These are phyloP conservation scores for Malassezia restricta DNA, from an alignment of 1,284 basidiomycete species.

Conservation along the genomic window DNA sequence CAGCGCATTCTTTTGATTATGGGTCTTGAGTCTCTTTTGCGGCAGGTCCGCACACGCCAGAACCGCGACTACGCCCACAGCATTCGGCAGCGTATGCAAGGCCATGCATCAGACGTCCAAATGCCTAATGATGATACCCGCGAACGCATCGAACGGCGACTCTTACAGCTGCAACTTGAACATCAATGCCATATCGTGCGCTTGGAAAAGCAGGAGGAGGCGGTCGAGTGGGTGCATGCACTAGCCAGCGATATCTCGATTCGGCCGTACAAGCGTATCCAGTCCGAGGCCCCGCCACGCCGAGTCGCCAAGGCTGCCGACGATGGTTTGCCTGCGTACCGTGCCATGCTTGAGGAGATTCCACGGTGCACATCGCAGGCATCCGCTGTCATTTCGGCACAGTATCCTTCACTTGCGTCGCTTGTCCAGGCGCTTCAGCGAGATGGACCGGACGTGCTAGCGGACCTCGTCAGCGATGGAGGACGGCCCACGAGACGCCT, in stretches of 20 bases:
- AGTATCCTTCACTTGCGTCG: conserved; percentile 9
- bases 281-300: neutral
- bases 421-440: conserved; percentile 2
- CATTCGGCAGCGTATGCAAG: conserved; percentile 6
- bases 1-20: conserved; percentile 4
- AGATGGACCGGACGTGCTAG: neutral
- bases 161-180: conserved; percentile 6
- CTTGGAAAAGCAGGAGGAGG: neutral
- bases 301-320: neutral
- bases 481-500: neutral
- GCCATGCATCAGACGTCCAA: neutral
- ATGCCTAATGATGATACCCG: neutral
- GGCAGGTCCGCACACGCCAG: neutral
- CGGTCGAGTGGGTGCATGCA: conserved; percentile 4
- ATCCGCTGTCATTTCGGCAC: neutral
- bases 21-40: conserved; percentile 5
- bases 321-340: neutral
- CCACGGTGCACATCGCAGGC: conserved; percentile 3
- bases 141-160: neutral
- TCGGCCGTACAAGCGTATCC: conserved; percentile 9
- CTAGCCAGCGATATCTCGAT: conserved; percentile 13
- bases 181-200: conserved; percentile 9
- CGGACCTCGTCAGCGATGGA: neutral
- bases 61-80: conserved; percentile 5
- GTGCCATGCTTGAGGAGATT: conserved; percentile 15